Evolutionary conservation across 768 basidiomycete species (phyloP).

Genomic region (Piloderma croceum): DNA sequence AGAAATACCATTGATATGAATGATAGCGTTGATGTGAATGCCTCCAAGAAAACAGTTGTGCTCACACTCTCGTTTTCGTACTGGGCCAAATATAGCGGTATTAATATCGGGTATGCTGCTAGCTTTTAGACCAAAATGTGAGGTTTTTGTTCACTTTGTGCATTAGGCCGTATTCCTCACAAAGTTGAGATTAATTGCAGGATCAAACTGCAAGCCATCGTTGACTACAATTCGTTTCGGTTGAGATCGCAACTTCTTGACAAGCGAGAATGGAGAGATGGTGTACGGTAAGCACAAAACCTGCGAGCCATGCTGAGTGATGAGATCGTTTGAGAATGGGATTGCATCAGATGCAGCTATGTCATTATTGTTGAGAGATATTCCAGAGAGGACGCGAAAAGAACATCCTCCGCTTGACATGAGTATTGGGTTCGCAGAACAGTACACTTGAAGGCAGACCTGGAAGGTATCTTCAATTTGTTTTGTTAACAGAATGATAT

Average conservation of each 20-base stretch:
- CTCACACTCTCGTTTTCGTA: conserved; percentile 33
- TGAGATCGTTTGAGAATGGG: conserved; percentile 45
- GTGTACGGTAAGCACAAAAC: conserved; percentile 54
- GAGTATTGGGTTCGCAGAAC: conserved; percentile 1
- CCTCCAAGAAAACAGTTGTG: conserved; percentile 22
- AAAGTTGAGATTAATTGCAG: conserved; percentile 31
- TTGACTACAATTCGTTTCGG: too few relatives aligned
- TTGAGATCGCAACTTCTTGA: too few relatives aligned
- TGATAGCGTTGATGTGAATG: conserved; percentile 22
- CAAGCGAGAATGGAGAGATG: conserved; percentile 46
- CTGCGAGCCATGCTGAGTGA: conserved; percentile 43
- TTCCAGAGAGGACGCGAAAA: conserved; percentile 39
- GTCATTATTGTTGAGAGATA: conserved; percentile 31
- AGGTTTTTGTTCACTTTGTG: conserved; percentile 39
- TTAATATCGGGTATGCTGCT: conserved; percentile 55
- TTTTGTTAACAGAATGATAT: conserved; percentile 1
- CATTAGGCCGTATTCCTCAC: conserved; percentile 38
- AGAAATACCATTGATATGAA: too few relatives aligned
- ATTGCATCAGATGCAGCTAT: conserved; percentile 9
- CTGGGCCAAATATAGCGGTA: conserved; percentile 58
- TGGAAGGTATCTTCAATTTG: conserved; percentile 11
- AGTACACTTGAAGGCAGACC: conserved; percentile 2
- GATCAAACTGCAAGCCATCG: conserved; percentile 30
- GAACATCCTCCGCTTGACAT: conserved; percentile 33
- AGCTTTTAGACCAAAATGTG: conserved; percentile 29